Evolutionary conservation across 371 early-diverging fungal genomes (phyloP), one percentile per base, ranked within the genome.

Genomic region (Mortierella sp.): DNA sequence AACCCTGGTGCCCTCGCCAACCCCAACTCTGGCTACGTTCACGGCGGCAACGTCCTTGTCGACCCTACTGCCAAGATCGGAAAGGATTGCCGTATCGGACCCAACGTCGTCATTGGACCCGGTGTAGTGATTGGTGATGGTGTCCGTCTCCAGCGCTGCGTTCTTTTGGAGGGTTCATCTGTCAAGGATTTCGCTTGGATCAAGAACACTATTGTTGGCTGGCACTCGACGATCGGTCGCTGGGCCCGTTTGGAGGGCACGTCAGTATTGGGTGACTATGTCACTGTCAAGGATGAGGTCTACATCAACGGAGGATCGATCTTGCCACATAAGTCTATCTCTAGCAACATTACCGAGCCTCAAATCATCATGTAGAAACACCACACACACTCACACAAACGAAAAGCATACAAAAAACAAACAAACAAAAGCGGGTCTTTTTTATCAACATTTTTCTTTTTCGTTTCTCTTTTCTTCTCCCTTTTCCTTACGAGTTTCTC

Each of bases 261-360:
- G 48, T 95, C 97, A 7, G 99, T 98, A 16, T 89, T 98, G 80
- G 99, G 99, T 65, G 98, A 98, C 76, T 98, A 98, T 89, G 99
- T 98, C 38, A 95, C 95, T 54, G 92, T 98, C 70, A 91, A 91
- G 73, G 98, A 98, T 88, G 98, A 96, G 87, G 90, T 98, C 58
- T 98, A 96, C 87, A 91, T 98, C 82, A 98, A 98, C 89, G 99
- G 99, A 74, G 99, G 96, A 31, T 93, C 93, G 31, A 96, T 99
- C 54, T 90, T 99, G 73, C 99, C 99, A 75, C 98, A 99, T 92
- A 99, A 98, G 90, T 91, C 92, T 55, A 95, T 98, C 79, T 92
- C 93, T 76, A 79, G 91, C 58, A 97, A 96, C 84, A 95, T 98
- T 83, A 94, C 97, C 75, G 98, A 98, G 88, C 98, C 98, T 50